Percentiles rank a stretch among this genome's conserved stretches.
Evolutionary conservation across 805 yeast species (phyloP).

Genomic region (Suhomyces emberorum): DNA sequence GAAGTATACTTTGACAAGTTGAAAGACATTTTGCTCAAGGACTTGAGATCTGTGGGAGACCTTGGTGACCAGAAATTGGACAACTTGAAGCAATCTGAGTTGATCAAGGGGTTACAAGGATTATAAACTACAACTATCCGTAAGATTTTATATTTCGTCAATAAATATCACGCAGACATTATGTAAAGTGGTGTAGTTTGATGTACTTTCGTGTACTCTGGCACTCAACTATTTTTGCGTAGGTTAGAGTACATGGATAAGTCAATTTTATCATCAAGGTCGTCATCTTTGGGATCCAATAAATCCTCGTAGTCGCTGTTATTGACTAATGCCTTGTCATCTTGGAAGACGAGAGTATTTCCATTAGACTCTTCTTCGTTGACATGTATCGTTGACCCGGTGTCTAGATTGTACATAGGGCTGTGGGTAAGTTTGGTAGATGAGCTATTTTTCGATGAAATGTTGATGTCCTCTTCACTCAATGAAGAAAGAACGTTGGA

Average conservation of each 20-base stretch:
- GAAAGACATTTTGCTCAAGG: constrained; percentile 67
- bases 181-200: too few species aligned
- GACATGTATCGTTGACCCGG: constrained; percentile 22
- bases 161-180: too few species aligned
- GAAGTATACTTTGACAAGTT: constrained; percentile 96
- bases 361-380: constrained; percentile 4
- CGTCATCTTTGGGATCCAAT: constrained; percentile 8
- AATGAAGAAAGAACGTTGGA: constrained; percentile 30
- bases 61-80: constrained; percentile 28
- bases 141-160: too few species aligned
- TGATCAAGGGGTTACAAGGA: constrained; percentile 39
- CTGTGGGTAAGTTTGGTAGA: background rate
- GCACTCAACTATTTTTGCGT: constrained; percentile 1
- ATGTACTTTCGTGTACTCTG: background rate
- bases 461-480: constrained; percentile 10
- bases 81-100: constrained; percentile 31
- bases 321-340: constrained; percentile 5
- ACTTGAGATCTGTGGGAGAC: constrained; percentile 39
- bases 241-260: constrained; percentile 23
- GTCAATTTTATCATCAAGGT: constrained; percentile 22
- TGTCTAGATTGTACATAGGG: constrained; percentile 23
- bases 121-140: too few species aligned
- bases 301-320: constrained; percentile 14
- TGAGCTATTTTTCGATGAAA: background rate
- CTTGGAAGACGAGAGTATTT: constrained; percentile 1